Conservation (phyloP, 2,329 filamentous ascomycete species). For the Dactylellina sp. region DNA sequence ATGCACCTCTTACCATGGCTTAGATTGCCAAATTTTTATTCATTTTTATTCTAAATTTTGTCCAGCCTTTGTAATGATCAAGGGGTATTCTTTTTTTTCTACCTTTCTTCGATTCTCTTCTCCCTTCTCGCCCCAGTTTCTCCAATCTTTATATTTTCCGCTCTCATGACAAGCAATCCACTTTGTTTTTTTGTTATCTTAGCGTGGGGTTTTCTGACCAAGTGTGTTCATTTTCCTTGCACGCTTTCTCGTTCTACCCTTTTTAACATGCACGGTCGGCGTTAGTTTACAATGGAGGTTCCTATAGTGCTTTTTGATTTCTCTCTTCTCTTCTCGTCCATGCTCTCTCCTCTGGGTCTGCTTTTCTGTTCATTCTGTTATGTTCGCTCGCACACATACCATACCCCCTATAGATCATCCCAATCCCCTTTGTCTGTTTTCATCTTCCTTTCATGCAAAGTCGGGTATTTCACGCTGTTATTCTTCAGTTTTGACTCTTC, state of each 20-base stretch:
- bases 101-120: not conserved
- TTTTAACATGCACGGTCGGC: conserved; percentile 48
- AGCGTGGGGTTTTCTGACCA: conserved; percentile 40
- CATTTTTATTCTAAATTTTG: conserved; percentile 9
- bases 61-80: conserved; percentile 43
- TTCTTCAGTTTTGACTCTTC: conserved; percentile 16
- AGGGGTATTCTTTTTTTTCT: conserved; percentile 27
- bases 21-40: conserved; percentile 2
- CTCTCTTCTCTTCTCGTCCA: conserved; percentile 5
- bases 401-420: conserved; percentile 57
- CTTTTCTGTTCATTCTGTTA: conserved; percentile 1
- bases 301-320: conserved; percentile 43
- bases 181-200: conserved; percentile 39
- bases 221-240: conserved; percentile 16
- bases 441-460: not conserved
- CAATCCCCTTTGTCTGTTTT: not conserved
- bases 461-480: not conserved
- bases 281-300: conserved; percentile 46
- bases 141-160: conserved; percentile 20
- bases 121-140: no score
- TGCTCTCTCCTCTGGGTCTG: conserved; percentile 33
- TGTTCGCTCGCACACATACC: conserved; percentile 27
- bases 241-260: conserved; percentile 1
- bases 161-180: conserved; percentile 15
- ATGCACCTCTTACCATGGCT: conserved; percentile 51